Evolutionary conservation across 164 flowering plant species (phyloP), one percentile per base, ranked within the genome.

Genomic region (Taxillus chinensis): DNA sequence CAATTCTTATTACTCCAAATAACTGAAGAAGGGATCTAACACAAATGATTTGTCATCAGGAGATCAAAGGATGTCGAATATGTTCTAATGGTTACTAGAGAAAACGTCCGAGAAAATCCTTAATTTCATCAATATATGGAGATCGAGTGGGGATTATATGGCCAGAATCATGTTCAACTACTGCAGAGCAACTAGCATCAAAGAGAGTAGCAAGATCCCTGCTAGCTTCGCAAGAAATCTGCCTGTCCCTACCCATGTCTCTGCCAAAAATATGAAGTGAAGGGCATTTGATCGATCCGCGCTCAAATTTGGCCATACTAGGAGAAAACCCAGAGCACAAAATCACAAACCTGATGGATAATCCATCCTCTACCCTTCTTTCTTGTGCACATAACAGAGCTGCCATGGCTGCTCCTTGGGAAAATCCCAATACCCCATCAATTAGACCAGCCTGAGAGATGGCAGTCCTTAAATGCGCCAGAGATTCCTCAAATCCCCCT

Each of bases 341-440:
- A 54, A 93, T 82, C 46, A 64, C 92, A 72, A 93, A 93, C 68
- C 83, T 78, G 62, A 87, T 81, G 64, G 75, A 70, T 8, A 81
- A 69, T 55, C 66, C 77, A 27, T 71, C 73, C 45, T 68, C 70
- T 27, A 62, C 73, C 41, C 45, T 73, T 48, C 63, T 78, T 60
- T 41, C 63, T 41, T 45, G 66, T 3, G 82, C 82, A 75, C 83
- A 77, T 14, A 90, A 65, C 38, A 69, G 63, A 53, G 95, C 95
- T 15, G 86, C 83, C 89, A 90, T 87, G 27, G 96, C 90, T 41
- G 99, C 97, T 61, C 99, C 99, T 67, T 93, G 97, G 13, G 99
- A 93, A 73, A 93, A 93, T 46, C 99, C 99, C 76, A 93, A 63
- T 41, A 93, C 76, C 57, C 99, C 97, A 74, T 93, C 97, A 69